Percentiles rank a stretch among this genome's conserved stretches.
Conservation (phyloP, 495 filamentous ascomycete species). For the Trichoderma asperelloides region DNA sequence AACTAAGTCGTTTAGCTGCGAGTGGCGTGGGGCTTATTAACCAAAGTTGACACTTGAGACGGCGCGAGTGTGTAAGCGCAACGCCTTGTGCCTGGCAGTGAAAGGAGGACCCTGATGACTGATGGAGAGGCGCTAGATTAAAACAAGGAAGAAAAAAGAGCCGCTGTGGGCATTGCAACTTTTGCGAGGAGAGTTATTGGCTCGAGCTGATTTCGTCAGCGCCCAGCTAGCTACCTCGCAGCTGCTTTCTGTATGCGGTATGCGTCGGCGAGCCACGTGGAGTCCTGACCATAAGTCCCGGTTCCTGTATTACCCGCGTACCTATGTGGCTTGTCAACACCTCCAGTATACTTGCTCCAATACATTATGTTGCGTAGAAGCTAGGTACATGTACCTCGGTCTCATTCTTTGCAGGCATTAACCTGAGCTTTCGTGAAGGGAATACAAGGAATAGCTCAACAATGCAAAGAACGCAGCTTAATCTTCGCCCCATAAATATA, state of each 20-base stretch:
- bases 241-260: background rate
- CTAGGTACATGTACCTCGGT: too few species aligned
- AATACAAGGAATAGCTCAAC: too few species aligned
- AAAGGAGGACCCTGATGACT: background rate
- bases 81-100: background rate
- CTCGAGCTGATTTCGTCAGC: background rate
- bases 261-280: slow-evolving; percentile 7
- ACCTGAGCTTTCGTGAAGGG: too few species aligned
- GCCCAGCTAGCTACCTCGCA: background rate
- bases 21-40: too few species aligned
- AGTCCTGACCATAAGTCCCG: background rate
- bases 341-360: background rate
- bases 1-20: too few species aligned
- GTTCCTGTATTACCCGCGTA: background rate
- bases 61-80: too few species aligned
- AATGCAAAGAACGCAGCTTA: too few species aligned
- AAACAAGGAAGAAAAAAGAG: background rate
- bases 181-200: background rate
- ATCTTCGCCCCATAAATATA: too few species aligned
- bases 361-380: background rate
- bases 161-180: background rate
- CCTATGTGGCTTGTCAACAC: background rate
- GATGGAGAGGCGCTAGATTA: too few species aligned
- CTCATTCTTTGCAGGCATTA: too few species aligned
- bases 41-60: too few species aligned